A percentile compares a stretch with the other conserved stretches of the same genome.
phyloP scores from a whole-genome alignment of 2,329 filamentous ascomycete genomes.

The Aspergillus fischeri region DNA sequence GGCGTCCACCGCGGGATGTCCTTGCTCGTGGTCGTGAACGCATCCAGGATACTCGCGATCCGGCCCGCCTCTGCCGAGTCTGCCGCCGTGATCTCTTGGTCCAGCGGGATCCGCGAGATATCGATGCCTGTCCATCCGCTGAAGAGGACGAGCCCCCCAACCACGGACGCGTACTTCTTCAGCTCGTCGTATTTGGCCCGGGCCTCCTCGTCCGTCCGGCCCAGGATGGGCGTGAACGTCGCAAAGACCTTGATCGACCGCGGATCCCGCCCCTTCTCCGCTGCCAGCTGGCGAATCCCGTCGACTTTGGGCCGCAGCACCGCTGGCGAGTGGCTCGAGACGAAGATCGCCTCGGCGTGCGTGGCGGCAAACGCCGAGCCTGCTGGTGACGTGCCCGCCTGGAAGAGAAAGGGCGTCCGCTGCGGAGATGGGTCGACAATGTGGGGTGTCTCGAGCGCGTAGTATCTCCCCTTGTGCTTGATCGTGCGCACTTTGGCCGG shows the following conservation, averaged over 20 bases:
- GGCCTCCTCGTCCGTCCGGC: slow-evolving; percentile 51
- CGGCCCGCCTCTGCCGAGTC: slow-evolving; percentile 53
- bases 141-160: slow-evolving; percentile 54
- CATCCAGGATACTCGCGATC: slow-evolving; percentile 48
- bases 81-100: slow-evolving; percentile 53
- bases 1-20: slow-evolving; percentile 47
- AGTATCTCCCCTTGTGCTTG: slow-evolving; percentile 57
- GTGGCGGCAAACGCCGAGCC: slow-evolving; percentile 54
- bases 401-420: slow-evolving; percentile 55
- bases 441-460: slow-evolving; percentile 43
- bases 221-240: slow-evolving; percentile 49
- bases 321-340: slow-evolving; percentile 50
- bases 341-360: slow-evolving; percentile 60
- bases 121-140: slow-evolving; percentile 60
- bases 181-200: slow-evolving; percentile 49
- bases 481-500: slow-evolving; percentile 58
- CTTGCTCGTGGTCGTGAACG: slow-evolving; percentile 48
- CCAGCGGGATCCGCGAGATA: slow-evolving; percentile 53
- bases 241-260: slow-evolving; percentile 54
- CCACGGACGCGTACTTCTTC: slow-evolving; percentile 50
- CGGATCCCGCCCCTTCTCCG: slow-evolving; percentile 52
- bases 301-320: slow-evolving; percentile 50
- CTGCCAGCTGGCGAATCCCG: slow-evolving; percentile 51
- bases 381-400: slow-evolving; percentile 57
- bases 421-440: slow-evolving; percentile 56